Evolutionary conservation across 306 rosid species (phyloP).

Genomic region (Cicer judaicum): DNA sequence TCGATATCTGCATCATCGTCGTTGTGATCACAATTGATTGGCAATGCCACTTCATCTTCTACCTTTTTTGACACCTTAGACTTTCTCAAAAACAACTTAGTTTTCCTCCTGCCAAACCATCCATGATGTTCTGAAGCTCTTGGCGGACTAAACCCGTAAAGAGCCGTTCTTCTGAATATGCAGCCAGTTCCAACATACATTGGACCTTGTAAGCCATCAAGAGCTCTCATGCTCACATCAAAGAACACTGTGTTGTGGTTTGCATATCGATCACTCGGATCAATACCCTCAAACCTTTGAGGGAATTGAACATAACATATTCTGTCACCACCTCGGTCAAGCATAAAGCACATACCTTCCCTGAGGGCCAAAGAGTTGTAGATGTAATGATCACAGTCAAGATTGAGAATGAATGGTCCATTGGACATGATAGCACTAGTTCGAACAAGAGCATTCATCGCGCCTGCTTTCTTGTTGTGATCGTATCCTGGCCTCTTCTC

Average conservation of each 20-base stretch:
- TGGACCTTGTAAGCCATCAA: slow-evolving; percentile 90
- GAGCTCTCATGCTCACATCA: slow-evolving; percentile 88
- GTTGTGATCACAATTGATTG: slow-evolving; percentile 50
- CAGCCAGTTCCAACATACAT: slow-evolving; percentile 92
- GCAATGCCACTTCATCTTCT: slow-evolving; percentile 63
- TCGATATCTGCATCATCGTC: slow-evolving; percentile 84
- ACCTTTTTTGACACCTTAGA: slow-evolving; percentile 58
- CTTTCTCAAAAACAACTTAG: slow-evolving; percentile 66
- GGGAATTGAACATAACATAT: slow-evolving; percentile 88
- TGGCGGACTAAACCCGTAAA: slow-evolving; percentile 90
- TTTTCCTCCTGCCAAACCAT: slow-evolving; percentile 70
- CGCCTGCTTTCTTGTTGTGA: slow-evolving; percentile 93
- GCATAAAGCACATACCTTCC: slow-evolving; percentile 96
- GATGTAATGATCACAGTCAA: slow-evolving; percentile 87
- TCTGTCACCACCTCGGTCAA: slow-evolving; percentile 86
- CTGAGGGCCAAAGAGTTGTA: slow-evolving; percentile 80
- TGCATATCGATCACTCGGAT: slow-evolving; percentile 81
- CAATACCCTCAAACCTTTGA: slow-evolving; percentile 87
- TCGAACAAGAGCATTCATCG: slow-evolving; percentile 87
- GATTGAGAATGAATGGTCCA: slow-evolving; percentile 86
- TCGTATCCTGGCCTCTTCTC: slow-evolving; percentile 85
- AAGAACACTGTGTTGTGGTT: slow-evolving; percentile 90
- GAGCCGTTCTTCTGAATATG: slow-evolving; percentile 83
- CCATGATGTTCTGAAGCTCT: slow-evolving; percentile 86
- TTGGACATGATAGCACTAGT: slow-evolving; percentile 91